These are phyloP conservation scores for Aspergillus conjunctus DNA, from an alignment of 495 filamentous ascomycete genomes.

Conservation along the genomic window DNA sequence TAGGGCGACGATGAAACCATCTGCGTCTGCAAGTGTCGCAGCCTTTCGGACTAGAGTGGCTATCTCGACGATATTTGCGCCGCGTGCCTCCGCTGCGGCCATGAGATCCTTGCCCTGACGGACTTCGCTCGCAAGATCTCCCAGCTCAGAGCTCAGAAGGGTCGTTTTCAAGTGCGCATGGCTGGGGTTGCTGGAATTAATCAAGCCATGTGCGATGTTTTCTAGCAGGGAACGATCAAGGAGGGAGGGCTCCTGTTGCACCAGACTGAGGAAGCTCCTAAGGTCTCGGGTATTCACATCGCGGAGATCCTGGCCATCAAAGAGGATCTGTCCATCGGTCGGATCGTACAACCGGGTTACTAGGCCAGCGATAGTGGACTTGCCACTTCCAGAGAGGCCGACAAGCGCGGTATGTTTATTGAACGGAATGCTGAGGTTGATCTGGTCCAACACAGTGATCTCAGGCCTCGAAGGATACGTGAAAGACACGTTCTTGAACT, in stretches of 20 bases:
- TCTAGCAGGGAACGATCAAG: slow-evolving; percentile 67
- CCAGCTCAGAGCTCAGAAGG: slow-evolving; percentile 34
- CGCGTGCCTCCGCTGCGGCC: slow-evolving; percentile 33
- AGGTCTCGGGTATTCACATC: slow-evolving; percentile 60
- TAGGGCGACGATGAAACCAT: slow-evolving; percentile 48
- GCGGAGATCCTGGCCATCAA: slow-evolving; percentile 56
- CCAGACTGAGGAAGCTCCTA: slow-evolving; percentile 59
- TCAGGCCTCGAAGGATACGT: slow-evolving; percentile 64
- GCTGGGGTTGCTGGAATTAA: slow-evolving; percentile 54
- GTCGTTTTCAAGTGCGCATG: slow-evolving; percentile 44
- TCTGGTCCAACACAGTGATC: slow-evolving; percentile 52
- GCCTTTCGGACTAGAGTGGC: slow-evolving; percentile 42
- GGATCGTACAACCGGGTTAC: slow-evolving; percentile 56
- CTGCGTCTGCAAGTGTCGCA: slow-evolving; percentile 44
- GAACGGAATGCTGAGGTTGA: slow-evolving; percentile 55
- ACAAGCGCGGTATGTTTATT: slow-evolving; percentile 67
- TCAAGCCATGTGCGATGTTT: slow-evolving; percentile 67
- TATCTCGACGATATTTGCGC: slow-evolving; percentile 39
- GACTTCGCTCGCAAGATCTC: slow-evolving; percentile 35
- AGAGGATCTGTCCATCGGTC: slow-evolving; percentile 44
- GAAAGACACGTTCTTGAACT: slow-evolving; percentile 59
- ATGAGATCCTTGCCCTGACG: slow-evolving; percentile 40
- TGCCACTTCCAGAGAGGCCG: slow-evolving; percentile 71
- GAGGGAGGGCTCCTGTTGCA: slow-evolving; percentile 68
- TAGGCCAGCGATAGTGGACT: slow-evolving; percentile 65